Conservation (phyloP, 2,329 filamentous ascomycete genomes). For the Clarireedia hainanense region DNA sequence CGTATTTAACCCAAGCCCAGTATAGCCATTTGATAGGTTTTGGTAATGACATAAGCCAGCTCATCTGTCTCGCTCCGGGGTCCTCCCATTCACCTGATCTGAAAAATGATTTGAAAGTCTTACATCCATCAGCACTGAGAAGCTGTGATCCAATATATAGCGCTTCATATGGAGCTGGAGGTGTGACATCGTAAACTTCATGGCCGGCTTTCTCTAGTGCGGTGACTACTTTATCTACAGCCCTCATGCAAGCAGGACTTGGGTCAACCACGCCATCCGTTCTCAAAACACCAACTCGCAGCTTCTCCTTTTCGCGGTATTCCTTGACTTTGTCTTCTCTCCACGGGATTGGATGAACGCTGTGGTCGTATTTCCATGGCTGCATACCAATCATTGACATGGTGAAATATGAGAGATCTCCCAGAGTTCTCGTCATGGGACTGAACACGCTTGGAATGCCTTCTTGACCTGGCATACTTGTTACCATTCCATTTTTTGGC, state of each 20-base stretch:
- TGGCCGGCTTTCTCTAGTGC: slow-evolving; percentile 68
- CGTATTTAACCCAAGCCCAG: slow-evolving; percentile 82
- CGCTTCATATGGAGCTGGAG: slow-evolving; percentile 66
- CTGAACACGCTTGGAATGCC: slow-evolving; percentile 84
- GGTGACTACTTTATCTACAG: slow-evolving; percentile 60
- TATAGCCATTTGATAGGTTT: slow-evolving; percentile 74
- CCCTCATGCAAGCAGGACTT: slow-evolving; percentile 73
- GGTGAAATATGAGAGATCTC: slow-evolving; percentile 79
- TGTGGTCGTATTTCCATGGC: slow-evolving; percentile 84
- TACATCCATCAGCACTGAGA: slow-evolving; percentile 76
- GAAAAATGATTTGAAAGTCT: slow-evolving; percentile 71
- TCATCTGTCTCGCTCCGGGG: slow-evolving; percentile 66
- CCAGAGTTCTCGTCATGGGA: slow-evolving; percentile 81
- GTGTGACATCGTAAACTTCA: slow-evolving; percentile 58
- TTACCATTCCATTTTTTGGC: slow-evolving; percentile 77
- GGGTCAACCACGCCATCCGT: slow-evolving; percentile 81
- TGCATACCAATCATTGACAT: slow-evolving; percentile 69
- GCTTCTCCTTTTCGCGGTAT: slow-evolving; percentile 50
- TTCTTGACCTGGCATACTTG: slow-evolving; percentile 89
- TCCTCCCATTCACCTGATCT: slow-evolving; percentile 74
- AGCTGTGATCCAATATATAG: slow-evolving; percentile 71
- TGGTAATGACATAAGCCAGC: slow-evolving; percentile 65
- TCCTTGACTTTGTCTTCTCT: slow-evolving; percentile 51
- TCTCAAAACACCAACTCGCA: slow-evolving; percentile 69
- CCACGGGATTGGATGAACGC: slow-evolving; percentile 81